Conservation (phyloP, 2,329 filamentous ascomycete species). For the Aspergillus udagawae region DNA sequence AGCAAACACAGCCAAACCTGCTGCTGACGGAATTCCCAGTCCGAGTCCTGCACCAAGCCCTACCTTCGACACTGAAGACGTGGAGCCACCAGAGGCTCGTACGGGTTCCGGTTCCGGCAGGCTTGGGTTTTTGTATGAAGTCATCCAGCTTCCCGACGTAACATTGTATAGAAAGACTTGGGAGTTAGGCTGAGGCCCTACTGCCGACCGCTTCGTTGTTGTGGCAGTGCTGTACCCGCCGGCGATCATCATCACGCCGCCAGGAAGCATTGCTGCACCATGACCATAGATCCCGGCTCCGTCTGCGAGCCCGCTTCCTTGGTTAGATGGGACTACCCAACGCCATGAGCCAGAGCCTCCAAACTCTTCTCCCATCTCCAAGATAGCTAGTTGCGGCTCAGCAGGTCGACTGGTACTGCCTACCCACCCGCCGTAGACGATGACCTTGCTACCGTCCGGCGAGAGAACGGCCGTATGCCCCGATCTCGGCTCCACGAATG, state of each 20-base stretch:
- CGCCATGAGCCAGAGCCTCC: slow-evolving; percentile 48
- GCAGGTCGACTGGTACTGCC: slow-evolving; percentile 73
- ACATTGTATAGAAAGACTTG: slow-evolving; percentile 57
- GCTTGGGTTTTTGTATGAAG: slow-evolving; percentile 52
- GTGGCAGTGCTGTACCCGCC: slow-evolving; percentile 54
- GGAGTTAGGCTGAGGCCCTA: slow-evolving; percentile 35
- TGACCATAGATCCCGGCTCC: slow-evolving; percentile 58
- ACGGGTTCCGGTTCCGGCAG: slow-evolving; percentile 16
- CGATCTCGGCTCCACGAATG: slow-evolving; percentile 70
- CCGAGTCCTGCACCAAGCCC: slow-evolving; percentile 64
- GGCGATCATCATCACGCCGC: slow-evolving; percentile 57
- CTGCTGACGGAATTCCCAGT: slow-evolving; percentile 54
- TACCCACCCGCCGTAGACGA: slow-evolving; percentile 89
- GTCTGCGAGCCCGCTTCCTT: slow-evolving; percentile 38
- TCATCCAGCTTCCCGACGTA: slow-evolving; percentile 56
- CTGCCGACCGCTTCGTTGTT: slow-evolving; percentile 35
- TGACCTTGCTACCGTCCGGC: slow-evolving; percentile 70
- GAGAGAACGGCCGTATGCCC: slow-evolving; percentile 83
- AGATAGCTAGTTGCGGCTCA: slow-evolving; percentile 72
- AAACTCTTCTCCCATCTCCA: slow-evolving; percentile 72
- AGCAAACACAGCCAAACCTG: slow-evolving; percentile 46
- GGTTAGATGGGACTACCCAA: slow-evolving; percentile 38
- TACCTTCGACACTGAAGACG: slow-evolving; percentile 39
- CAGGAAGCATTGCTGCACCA: slow-evolving; percentile 58
- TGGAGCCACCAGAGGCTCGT: slow-evolving; percentile 8